phyloP scores from a whole-genome alignment of 352 stramenopile species.

The Phytophthora sp. region DNA sequence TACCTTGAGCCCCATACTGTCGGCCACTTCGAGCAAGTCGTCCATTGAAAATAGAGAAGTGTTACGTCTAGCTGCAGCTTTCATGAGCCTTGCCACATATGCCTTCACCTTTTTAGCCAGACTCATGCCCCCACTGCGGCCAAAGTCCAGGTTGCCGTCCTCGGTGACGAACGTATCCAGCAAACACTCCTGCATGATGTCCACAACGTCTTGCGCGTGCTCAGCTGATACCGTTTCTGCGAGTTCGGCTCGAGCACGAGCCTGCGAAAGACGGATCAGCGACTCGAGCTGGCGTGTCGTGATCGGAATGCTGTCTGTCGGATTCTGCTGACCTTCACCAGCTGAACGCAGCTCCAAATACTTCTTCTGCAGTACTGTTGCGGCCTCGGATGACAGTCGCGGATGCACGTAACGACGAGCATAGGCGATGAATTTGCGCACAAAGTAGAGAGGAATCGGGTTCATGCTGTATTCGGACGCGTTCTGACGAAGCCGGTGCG shows the following conservation, averaged over 20 bases:
- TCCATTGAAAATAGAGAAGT: constrained; percentile 78
- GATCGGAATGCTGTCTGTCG: constrained; percentile 79
- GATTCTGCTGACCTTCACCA: constrained; percentile 50
- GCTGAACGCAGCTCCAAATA: constrained; percentile 89
- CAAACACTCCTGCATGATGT: constrained; percentile 95
- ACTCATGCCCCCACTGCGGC: constrained; percentile 71
- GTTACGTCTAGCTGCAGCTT: constrained; percentile 61
- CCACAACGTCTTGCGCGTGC: constrained; percentile 97
- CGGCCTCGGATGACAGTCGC: constrained; percentile 64
- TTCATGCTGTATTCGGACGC: constrained; percentile 51
- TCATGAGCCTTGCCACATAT: constrained; percentile 82
- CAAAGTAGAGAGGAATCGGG: constrained; percentile 76
- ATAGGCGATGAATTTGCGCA: constrained; percentile 98
- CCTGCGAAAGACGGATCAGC: constrained; percentile 90
- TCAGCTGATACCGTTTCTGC: constrained; percentile 92
- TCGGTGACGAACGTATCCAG: constrained; percentile 92
- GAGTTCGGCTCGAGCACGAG: constrained; percentile 95
- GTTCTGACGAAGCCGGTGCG: constrained; percentile 61
- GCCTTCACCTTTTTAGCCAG: constrained; percentile 80
- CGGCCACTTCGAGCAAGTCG: constrained; percentile 72
- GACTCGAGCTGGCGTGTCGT: constrained; percentile 98
- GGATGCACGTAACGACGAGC: constrained; percentile 95
- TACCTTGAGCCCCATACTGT: constrained; percentile 77
- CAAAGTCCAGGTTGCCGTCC: constrained; percentile 88
- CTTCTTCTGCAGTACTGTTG: constrained; percentile 81